A percentile compares a stretch with the other conserved stretches of the same genome.
These are phyloP conservation scores for Irpex sp. DNA, from an alignment of 1,284 basidiomycete genomes.

Conservation along the genomic window DNA sequence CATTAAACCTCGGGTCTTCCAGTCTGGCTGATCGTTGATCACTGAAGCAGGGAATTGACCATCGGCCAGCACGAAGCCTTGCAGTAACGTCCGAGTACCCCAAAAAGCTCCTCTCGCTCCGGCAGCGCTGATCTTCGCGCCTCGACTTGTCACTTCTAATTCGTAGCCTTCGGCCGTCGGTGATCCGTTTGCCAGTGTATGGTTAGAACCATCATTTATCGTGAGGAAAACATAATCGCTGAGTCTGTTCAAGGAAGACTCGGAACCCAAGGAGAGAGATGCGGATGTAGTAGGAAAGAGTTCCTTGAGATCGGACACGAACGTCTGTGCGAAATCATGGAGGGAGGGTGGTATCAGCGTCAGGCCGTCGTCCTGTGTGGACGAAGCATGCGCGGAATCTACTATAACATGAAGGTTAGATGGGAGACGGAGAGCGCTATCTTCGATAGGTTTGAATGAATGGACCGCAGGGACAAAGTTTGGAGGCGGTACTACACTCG, in stretches of 20 bases:
- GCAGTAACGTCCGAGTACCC: slow-evolving; percentile 33
- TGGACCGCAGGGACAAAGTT: slow-evolving; percentile 22
- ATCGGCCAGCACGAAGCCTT: slow-evolving; percentile 27
- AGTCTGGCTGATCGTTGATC: slow-evolving; percentile 31
- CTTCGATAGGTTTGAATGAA: slow-evolving; percentile 4
- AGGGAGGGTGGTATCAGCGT: slow-evolving; percentile 32
- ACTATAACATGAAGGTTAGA: slow-evolving; percentile 19
- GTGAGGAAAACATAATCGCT: slow-evolving; percentile 24
- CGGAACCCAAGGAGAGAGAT: slow-evolving; percentile 15
- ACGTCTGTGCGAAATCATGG: slow-evolving; percentile 26
- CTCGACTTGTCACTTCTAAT: slow-evolving; percentile 20
- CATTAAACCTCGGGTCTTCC: slow-evolving; percentile 34
- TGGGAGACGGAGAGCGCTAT: slow-evolving; percentile 16
- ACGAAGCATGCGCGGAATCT: slow-evolving; percentile 17
- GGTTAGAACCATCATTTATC: slow-evolving; percentile 15
- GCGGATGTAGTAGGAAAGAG: slow-evolving; percentile 19
- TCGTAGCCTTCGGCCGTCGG: slow-evolving; percentile 30
- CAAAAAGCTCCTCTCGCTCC: slow-evolving; percentile 33
- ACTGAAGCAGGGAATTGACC: slow-evolving; percentile 25
- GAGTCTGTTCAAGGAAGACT: background rate
- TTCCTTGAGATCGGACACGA: slow-evolving; percentile 24
- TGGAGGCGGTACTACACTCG: slow-evolving; percentile 7
- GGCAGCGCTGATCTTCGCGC: slow-evolving; percentile 26
- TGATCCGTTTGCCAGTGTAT: slow-evolving; percentile 26
- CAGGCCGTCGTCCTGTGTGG: slow-evolving; percentile 20